phyloP scores from a whole-genome alignment of 768 basidiomycete species.

The Clitopilus passeckerianus region DNA sequence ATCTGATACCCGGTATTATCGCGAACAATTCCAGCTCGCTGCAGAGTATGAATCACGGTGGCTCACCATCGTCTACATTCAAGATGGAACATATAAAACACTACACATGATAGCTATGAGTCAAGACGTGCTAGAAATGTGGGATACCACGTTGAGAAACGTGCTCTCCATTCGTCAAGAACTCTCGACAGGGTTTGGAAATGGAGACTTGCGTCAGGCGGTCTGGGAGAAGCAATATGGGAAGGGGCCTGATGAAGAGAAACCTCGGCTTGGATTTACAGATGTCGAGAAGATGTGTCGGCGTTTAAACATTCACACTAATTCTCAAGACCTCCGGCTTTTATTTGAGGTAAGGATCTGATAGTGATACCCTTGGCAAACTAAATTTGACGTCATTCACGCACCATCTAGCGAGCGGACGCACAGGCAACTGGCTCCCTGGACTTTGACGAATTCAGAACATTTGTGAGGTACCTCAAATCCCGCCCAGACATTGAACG shows the following conservation, averaged over 20 bases:
- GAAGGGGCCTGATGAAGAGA: conserved; percentile 60
- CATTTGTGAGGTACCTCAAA: conserved; percentile 79
- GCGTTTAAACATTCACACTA: conserved; percentile 61
- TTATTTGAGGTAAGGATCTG: conserved; percentile 46
- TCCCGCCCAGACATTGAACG: conserved; percentile 70
- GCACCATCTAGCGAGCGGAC: conserved; percentile 55
- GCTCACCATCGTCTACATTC: conserved; percentile 80
- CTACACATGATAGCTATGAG: conserved; percentile 76
- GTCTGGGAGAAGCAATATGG: conserved; percentile 82
- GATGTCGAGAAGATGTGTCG: conserved; percentile 69
- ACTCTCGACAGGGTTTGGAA: conserved; percentile 66
- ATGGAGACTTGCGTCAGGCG: conserved; percentile 58
- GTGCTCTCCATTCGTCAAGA: conserved; percentile 63
- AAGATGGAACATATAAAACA: conserved; percentile 73
- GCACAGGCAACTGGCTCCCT: conserved; percentile 46
- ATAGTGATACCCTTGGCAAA: background rate
- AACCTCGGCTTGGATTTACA: conserved; percentile 57
- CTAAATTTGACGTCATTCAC: conserved; percentile 2
- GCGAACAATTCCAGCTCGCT: conserved; percentile 64
- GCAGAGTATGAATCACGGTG: conserved; percentile 66
- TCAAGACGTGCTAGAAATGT: conserved; percentile 37
- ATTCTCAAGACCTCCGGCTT: conserved; percentile 47
- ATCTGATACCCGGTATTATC: conserved; percentile 66
- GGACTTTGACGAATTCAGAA: conserved; percentile 75
- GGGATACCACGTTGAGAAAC: conserved; percentile 58